Evolutionary conservation across 1,284 basidiomycete genomes (phyloP), one percentile per base, ranked within the genome.

Genomic region (Malassezia brasiliensis): DNA sequence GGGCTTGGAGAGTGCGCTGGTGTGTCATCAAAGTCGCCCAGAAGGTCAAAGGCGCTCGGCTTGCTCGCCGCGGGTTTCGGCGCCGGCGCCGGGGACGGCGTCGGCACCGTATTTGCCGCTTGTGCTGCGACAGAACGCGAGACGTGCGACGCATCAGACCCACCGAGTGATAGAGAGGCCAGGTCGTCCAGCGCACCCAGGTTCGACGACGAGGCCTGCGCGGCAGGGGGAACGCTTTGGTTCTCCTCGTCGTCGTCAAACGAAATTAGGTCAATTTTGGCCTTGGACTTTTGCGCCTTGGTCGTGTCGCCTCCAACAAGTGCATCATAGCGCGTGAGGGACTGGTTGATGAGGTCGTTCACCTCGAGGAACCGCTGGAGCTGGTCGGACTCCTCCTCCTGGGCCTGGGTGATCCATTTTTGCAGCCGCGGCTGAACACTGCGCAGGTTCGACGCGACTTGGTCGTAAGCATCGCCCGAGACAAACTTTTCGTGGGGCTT

Each of bases 321-420:
- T 0, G 89, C 84, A 63, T 93, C 88, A 72, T 91, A 96, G 25
- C 93, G 85, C 42, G 83, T 82, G 17, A 94, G 77, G 15, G 93
- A 88, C 35, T 83, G 87, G 77, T 98, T 96, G 77, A 98, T 93
- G 67, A 94, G 85, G 76, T 99, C 94, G 76, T 99, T 98, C 61
- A 93, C 90, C 74, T 96, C 82, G 28, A 98, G 79, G 76, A 96
- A 85, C 2, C 89, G 88, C 64, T 93, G 91, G 69, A 96, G 83
- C 49, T 88, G 86, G 25, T 66, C 62, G 1, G 53, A 51, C 30
- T 56, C 60, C 61, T 86, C 88, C 31, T 87, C 81, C 76, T 93
- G 89, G 1, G 87, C 90, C 65, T 96, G 88, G n/a, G 86, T 87
- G 60, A 98, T 88, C 93, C 93, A 96, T 67, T 91, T 93, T 75